phyloP scores from a whole-genome alignment of 768 basidiomycete species.

The Hydnum rufescens region DNA sequence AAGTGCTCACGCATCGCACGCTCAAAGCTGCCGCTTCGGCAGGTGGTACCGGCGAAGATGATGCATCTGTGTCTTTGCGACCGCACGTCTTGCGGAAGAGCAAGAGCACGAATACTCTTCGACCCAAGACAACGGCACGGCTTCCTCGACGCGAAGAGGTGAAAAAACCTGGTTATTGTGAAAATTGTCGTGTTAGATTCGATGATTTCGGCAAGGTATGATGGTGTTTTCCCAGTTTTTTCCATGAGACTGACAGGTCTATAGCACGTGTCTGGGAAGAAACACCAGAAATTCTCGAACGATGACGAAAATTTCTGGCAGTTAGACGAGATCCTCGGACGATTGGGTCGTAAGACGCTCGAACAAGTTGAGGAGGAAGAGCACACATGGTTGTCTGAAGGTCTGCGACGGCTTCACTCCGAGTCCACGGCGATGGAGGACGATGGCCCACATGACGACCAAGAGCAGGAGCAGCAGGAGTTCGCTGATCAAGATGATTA shows the following conservation, averaged over 20 bases:
- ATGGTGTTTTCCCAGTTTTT: constrained; percentile 8
- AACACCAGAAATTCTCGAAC: constrained; percentile 65
- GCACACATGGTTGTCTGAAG: not conserved
- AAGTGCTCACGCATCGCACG: not conserved
- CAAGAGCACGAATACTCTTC: constrained; percentile 56
- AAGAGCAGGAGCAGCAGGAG: not conserved
- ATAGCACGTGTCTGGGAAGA: constrained; percentile 54
- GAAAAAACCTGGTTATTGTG: constrained; percentile 89
- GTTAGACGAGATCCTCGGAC: constrained; percentile 54
- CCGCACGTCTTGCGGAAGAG: constrained; percentile 33
- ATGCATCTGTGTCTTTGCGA: not conserved
- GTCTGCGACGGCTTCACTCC: no score
- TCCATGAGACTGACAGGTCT: constrained; percentile 5
- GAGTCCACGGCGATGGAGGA: not conserved
- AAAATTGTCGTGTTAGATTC: constrained; percentile 84
- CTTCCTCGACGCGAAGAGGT: constrained; percentile 67
- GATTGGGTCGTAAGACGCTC: constrained; percentile 31
- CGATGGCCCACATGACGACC: not conserved
- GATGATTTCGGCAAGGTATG: constrained; percentile 67
- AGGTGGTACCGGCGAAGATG: not conserved
- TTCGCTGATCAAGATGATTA: not conserved
- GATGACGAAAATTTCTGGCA: constrained; percentile 59
- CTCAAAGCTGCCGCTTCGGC: not conserved
- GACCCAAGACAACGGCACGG: constrained; percentile 23
- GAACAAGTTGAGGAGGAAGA: constrained; percentile 13